Conservation (phyloP, 148 eudicot genomes). For the Camellia sinensis region DNA sequence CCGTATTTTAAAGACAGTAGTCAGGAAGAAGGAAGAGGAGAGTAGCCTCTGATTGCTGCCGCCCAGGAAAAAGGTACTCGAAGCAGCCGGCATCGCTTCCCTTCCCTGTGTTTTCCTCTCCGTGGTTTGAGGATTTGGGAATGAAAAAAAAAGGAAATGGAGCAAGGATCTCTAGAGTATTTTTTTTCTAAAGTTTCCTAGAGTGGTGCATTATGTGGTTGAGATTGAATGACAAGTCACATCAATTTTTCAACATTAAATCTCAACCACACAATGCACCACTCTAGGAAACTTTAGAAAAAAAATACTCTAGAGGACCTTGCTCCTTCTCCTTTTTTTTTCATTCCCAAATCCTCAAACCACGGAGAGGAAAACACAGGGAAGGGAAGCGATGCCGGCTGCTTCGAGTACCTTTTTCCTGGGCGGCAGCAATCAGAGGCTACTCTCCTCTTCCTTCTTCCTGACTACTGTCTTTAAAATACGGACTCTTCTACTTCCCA, state of each 20-base stretch:
- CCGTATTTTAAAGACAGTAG: not conserved
- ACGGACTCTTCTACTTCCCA: not conserved
- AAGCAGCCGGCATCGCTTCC: not conserved
- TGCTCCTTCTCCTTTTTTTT: no score
- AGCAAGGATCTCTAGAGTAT: no score
- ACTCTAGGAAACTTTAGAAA: no score
- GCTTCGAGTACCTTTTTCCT: constrained; percentile 1
- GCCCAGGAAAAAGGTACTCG: not conserved
- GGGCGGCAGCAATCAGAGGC: not conserved
- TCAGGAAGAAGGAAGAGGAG: not conserved
- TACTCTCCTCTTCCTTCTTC: not conserved
- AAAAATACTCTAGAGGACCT: no score
- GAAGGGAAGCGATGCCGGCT: not conserved
- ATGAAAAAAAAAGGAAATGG: no score
- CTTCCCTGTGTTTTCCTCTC: not conserved
- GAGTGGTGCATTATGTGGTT: no score
- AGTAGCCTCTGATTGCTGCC: not conserved
- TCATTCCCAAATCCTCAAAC: no score
- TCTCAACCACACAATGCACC: no score
- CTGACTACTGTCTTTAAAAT: not conserved
- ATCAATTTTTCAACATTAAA: no score
- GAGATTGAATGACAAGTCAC: no score
- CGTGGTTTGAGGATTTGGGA: no score
- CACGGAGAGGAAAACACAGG: not conserved
- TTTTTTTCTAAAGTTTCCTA: no score